These are phyloP conservation scores for Coffea eugenioides DNA, from an alignment of 257 asterid species.

Conservation along the genomic window DNA sequence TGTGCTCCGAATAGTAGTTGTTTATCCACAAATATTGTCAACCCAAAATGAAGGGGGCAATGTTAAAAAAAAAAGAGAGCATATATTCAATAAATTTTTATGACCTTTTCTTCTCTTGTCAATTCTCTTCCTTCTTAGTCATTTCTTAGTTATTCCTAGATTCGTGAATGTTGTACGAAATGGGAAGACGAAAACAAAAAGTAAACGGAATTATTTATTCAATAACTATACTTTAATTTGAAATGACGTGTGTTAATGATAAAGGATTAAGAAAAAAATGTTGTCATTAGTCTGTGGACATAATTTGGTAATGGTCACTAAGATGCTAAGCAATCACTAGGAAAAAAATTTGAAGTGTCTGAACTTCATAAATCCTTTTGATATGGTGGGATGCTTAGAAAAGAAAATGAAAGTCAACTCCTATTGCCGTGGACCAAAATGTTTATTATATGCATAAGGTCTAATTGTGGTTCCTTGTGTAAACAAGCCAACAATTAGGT, in stretches of 20 bases:
- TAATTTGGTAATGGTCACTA: no score
- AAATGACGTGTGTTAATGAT: background rate
- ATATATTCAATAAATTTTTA: background rate
- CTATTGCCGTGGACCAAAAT: no score
- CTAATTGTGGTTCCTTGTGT: no score
- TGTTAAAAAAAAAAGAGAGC: background rate
- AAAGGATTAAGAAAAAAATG: background rate
- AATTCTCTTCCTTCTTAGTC: background rate
- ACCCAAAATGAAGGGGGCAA: constrained; percentile 43
- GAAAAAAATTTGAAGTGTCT: background rate
- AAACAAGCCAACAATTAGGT: no score
- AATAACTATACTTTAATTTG: background rate
- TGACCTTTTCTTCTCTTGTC: background rate
- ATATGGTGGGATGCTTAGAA: background rate
- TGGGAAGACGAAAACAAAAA: background rate
- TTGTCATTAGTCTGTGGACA: no score
- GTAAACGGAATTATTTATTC: background rate
- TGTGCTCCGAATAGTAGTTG: no score
- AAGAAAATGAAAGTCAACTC: no score
- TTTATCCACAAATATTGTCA: no score
- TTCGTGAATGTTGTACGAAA: background rate
- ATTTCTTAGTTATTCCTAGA: background rate
- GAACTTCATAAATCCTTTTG: background rate
- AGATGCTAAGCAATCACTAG: no score
- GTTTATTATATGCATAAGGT: no score